A percentile compares a stretch with the other conserved stretches of the same genome.
Conservation (phyloP, 1,284 basidiomycete species). For the Takashimella koratensis region DNA sequence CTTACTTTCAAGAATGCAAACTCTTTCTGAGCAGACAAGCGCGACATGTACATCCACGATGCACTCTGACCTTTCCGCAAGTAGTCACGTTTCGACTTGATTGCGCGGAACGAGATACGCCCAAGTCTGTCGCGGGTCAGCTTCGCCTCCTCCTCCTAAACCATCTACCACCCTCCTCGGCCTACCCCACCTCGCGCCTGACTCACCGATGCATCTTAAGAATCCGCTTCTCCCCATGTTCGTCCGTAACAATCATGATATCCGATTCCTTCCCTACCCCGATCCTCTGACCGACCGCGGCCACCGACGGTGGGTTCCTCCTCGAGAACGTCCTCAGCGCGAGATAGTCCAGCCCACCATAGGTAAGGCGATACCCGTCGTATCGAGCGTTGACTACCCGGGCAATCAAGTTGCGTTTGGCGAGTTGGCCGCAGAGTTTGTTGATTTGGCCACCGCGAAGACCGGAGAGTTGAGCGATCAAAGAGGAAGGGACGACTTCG, state of each 20-base stretch:
- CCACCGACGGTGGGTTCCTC: constrained; percentile 65
- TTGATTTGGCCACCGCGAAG: constrained; percentile 88
- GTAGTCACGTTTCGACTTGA: constrained; percentile 97
- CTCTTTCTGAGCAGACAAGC: constrained; percentile 93
- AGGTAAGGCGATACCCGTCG: constrained; percentile 94
- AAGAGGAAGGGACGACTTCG: constrained; percentile 82
- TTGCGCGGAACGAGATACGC: constrained; percentile 90
- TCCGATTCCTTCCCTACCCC: constrained; percentile 98
- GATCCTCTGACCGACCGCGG: constrained; percentile 93
- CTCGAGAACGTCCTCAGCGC: constrained; percentile 91
- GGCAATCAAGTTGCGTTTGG: constrained; percentile 86
- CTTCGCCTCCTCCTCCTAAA: not conserved
- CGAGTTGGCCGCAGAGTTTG: constrained; percentile 83
- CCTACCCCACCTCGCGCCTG: no score
- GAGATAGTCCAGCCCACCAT: constrained; percentile 95
- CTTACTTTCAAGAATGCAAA: constrained; percentile 99
- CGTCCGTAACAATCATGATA: constrained; percentile 87
- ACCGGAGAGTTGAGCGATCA: constrained; percentile 89
- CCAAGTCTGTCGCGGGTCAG: constrained; percentile 63
- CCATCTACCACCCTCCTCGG: no score
- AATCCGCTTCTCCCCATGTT: constrained; percentile 77
- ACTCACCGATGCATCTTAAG: constrained; percentile 83
- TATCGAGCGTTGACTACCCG: constrained; percentile 91
- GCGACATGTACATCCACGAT: constrained; percentile 99
- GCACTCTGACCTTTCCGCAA: constrained; percentile 91